Evolutionary conservation across 2,329 filamentous ascomycete species (phyloP), one percentile per base, ranked within the genome.

Genomic region (Didymella arachidicola): DNA sequence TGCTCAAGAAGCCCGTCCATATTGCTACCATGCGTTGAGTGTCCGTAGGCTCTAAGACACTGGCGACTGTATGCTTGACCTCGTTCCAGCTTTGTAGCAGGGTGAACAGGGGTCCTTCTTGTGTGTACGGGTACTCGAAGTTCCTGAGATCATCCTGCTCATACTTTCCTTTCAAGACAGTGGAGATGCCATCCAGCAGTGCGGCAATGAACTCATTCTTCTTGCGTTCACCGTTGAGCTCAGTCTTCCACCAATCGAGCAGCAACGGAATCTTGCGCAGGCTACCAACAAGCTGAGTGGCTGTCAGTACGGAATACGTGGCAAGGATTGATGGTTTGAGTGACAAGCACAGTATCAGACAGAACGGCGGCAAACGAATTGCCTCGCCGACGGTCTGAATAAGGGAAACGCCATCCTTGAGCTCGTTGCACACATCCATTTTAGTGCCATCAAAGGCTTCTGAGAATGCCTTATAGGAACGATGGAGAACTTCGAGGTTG

Each of bases 351-450:
- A 65, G 14, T 18, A 65, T 46, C 2, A 57, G 57, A 44, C 61
- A 66, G 39, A 60, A 63, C 11, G 68, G 63, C 7, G 68, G 66
- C 4, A 70, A 39, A 12, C 57, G 57, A 29, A 71, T 27, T 8
- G 54, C 47, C 14, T 68, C 62, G 2, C 65, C 59, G 18, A 47
- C 46, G 6, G 11, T 39, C 36, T 70, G 69, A 3, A 65, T 43
- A 16, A 67, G 52, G 7, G 47, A 49, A 1, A 72, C 59, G 5
- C 67, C 69, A 47, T 63, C 64, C 34, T 59, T 39, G 4, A 70
- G 60, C 4, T 57, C 7, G 5, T 25, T 4, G 12, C 48, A 22
- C 10, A 63, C 30, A n/a, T 57, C 22, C 7, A 56, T 26, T 3
- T 47, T 36, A 10, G 29, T 43, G 1, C 39, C 10, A 18, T 59